Conservation (phyloP, 495 filamentous ascomycete species). For the Cairneyella variabilis region DNA sequence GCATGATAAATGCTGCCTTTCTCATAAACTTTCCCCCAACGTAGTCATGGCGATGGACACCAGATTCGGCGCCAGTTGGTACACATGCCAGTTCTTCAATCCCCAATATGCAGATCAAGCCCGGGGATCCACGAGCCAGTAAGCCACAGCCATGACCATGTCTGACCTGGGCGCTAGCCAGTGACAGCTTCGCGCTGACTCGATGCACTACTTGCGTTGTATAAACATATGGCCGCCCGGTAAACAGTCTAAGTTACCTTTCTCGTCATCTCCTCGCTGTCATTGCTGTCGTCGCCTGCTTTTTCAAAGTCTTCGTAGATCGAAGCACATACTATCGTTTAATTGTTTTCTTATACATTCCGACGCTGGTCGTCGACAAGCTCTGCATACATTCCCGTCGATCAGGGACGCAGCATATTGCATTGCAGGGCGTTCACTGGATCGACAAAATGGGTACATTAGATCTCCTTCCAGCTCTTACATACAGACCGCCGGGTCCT, state of each 20-base stretch:
- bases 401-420: constrained; percentile 21
- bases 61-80: constrained; percentile 4
- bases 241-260: constrained; percentile 12
- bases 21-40: constrained; percentile 3
- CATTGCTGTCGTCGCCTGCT: constrained; percentile 21
- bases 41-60: not conserved
- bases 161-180: constrained; percentile 20
- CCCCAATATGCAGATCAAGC: constrained; percentile 1
- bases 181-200: constrained; percentile 13
- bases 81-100: not conserved
- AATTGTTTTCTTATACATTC: constrained; percentile 18
- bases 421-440: constrained; percentile 28
- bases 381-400: constrained; percentile 12
- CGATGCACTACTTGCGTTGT: constrained; percentile 12
- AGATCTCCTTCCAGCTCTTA: constrained; percentile 53
- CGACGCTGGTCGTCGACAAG: constrained; percentile 39
- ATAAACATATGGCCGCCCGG: constrained; percentile 32
- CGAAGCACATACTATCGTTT: constrained; percentile 32
- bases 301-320: constrained; percentile 36
- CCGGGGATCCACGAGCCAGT: not conserved
- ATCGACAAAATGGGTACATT: constrained; percentile 51
- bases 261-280: constrained; percentile 26
- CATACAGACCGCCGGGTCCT: constrained; percentile 60
- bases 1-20: constrained; percentile 17
- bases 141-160: constrained; percentile 5